Conservation (phyloP, 2,329 filamentous ascomycete species). For the Aspergillus fumigatus region DNA sequence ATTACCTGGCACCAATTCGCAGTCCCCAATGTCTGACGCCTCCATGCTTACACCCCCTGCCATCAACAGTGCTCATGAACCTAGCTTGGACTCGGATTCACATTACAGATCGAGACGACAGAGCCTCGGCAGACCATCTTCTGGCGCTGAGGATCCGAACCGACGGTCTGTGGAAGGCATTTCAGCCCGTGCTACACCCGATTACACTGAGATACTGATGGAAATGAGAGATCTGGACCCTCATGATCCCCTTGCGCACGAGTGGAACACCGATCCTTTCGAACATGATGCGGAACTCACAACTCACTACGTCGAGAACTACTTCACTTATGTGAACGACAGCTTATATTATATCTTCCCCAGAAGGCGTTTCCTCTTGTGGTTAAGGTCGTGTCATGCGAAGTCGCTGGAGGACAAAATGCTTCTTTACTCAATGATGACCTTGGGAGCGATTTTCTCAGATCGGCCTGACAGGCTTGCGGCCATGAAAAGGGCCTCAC, state of each 20-base stretch:
- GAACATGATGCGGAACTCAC: constrained; percentile 47
- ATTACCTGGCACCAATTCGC: constrained; percentile 25
- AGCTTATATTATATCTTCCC: constrained; percentile 55
- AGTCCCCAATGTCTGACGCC: constrained; percentile 29
- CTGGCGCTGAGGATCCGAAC: constrained; percentile 11
- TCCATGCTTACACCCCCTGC: constrained; percentile 25
- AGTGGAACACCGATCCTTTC: constrained; percentile 53
- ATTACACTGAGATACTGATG: constrained; percentile 28
- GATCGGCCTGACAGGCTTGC: constrained; percentile 40
- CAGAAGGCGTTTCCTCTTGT: constrained; percentile 48
- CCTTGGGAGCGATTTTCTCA: constrained; percentile 54
- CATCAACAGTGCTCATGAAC: constrained; percentile 22
- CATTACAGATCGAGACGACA: constrained; percentile 19
- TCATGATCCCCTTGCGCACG: constrained; percentile 28
- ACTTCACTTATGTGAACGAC: constrained; percentile 54
- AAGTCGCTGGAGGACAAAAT: constrained; percentile 55
- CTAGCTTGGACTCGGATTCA: constrained; percentile 21
- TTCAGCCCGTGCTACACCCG: constrained; percentile 14
- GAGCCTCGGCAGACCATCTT: constrained; percentile 12
- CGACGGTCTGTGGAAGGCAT: constrained; percentile 9
- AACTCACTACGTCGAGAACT: constrained; percentile 50
- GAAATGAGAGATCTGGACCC: constrained; percentile 26
- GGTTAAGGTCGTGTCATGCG: constrained; percentile 47
- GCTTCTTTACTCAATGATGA: constrained; percentile 57
- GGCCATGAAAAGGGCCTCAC: constrained; percentile 47